Base-by-base conservation (phyloP, 257 asterid species). In the Cruciata laevipes region DNA sequence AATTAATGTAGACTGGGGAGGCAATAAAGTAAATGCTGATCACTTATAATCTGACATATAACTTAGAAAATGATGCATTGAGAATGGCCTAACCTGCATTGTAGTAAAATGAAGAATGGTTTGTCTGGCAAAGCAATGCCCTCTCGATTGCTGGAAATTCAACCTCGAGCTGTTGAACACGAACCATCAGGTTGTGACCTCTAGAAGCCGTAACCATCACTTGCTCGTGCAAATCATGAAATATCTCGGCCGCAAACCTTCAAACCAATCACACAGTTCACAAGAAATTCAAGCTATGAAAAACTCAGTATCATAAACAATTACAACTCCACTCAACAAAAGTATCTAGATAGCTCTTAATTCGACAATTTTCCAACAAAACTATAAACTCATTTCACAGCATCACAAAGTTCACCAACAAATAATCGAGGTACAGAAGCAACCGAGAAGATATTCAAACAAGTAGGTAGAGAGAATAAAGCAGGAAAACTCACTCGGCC, bases 241-340 rank as follows among this genome's bases (percentile, higher is more conserved):
- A 94, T 77, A 90, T 80, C 80, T 86, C 96, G 4, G 99, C 95
- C 31, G 99, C 99, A 85, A 90, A 94, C 88, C 99, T 94, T 78
- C 79, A 80, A 65, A 74, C 7, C 55, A 73, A 72, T 75, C 71
- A 84, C n/a, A 37, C 83, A 83, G 78, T 70, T 69, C 71, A 75
- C 58, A 72, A 70, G 67, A 61, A 69, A 70, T 71, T 62, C 67
- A 31, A 67, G 11, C 63, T 57, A 67, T 14, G 13, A 0, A 58
- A 20, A 35, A 10, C 23, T 6, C 5, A 35, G 47, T 8, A 32
- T 23, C 37, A 60, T 31, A 35, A 8, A 30, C 18, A 13, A 61
- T 32, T 31, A 61, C 66, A 18, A 57, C 27, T 27, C 38, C 31
- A 27, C 11, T 61, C 44, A 30, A 16, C 10, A 61, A 1, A 17